Conservation (phyloP, 2,329 filamentous ascomycete genomes). For the Curvularia sp. region DNA sequence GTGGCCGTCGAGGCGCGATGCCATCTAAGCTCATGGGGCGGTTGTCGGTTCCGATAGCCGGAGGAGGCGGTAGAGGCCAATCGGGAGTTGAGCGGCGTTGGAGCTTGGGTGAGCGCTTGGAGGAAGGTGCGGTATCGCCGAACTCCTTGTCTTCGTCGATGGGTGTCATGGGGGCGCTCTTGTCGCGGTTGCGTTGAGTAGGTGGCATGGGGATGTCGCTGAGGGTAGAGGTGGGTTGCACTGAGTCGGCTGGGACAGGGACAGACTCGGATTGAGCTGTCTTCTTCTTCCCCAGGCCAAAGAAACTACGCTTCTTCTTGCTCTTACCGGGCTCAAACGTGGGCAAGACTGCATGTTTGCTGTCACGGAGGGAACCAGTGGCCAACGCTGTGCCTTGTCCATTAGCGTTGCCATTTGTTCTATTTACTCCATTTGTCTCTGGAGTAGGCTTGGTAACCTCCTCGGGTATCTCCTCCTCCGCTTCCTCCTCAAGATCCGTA, state of each 20-base stretch:
- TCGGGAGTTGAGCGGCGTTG: slow-evolving; percentile 57
- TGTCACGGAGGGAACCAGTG: slow-evolving; percentile 50
- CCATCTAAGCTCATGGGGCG: slow-evolving; percentile 46
- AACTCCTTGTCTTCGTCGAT: slow-evolving; percentile 46
- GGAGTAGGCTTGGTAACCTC: slow-evolving; percentile 25
- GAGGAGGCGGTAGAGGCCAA: slow-evolving; percentile 59
- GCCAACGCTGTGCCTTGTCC: slow-evolving; percentile 43
- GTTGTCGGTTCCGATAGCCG: slow-evolving; percentile 33
- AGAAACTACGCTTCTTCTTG: slow-evolving; percentile 53
- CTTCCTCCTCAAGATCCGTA: slow-evolving; percentile 58
- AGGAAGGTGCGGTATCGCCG: slow-evolving; percentile 19
- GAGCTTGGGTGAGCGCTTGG: slow-evolving; percentile 51
- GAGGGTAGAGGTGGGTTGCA: slow-evolving; percentile 40
- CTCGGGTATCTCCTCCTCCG: slow-evolving; percentile 33
- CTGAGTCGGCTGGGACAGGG: slow-evolving; percentile 41
- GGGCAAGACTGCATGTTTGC: slow-evolving; percentile 44
- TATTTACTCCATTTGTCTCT: slow-evolving; percentile 26
- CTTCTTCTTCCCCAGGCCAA: slow-evolving; percentile 69
- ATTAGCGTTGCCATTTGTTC: slow-evolving; percentile 20
- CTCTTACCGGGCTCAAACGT: slow-evolving; percentile 40
- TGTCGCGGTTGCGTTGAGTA: slow-evolving; percentile 33
- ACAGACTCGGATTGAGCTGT: slow-evolving; percentile 36
- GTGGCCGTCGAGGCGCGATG: slow-evolving; percentile 28
- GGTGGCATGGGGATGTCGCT: slow-evolving; percentile 42
- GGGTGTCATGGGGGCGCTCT: slow-evolving; percentile 39